A percentile compares a stretch with the other conserved stretches of the same genome.
Evolutionary conservation across 345 rosid genomes (phyloP).

Genomic region (Lepidium aucheri): DNA sequence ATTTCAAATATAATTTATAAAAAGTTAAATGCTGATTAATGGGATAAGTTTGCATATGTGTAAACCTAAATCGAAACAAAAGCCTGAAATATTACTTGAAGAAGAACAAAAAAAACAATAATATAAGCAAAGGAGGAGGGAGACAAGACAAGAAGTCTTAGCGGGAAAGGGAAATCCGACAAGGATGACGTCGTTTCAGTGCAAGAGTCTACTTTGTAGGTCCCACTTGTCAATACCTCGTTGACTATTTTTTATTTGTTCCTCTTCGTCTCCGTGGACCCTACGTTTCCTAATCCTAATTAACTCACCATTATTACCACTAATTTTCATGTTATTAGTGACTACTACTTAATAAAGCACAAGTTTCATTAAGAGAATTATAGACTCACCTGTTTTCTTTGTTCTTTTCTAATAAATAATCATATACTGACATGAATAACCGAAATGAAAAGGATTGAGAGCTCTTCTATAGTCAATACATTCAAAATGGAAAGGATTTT

Average conservation of each 20-base stretch:
- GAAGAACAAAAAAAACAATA: not conserved
- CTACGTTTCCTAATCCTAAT: not conserved
- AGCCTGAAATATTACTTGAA: slow-evolving; percentile 1
- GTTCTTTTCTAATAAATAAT: not conserved
- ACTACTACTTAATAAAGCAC: not conserved
- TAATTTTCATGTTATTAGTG: not conserved
- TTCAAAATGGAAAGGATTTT: not conserved
- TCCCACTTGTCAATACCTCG: slow-evolving; percentile 18
- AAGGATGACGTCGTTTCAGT: slow-evolving; percentile 27
- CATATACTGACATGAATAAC: not conserved
- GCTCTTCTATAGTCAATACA: not conserved
- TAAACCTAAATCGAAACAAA: slow-evolving; percentile 7
- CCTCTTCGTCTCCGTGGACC: slow-evolving; percentile 13
- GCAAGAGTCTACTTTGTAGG: slow-evolving; percentile 22
- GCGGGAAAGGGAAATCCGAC: slow-evolving; percentile 36
- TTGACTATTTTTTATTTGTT: slow-evolving; percentile 16
- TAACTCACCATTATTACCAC: not conserved
- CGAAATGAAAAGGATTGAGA: not conserved
- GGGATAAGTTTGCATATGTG: slow-evolving; percentile 13
- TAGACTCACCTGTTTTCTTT: not conserved
- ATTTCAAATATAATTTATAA: not conserved
- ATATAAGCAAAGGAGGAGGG: not conserved
- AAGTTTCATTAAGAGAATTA: not conserved
- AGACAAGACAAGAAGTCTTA: slow-evolving; percentile 21
- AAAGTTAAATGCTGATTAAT: not conserved